Evolutionary conservation across 768 basidiomycete species (phyloP), one percentile per base, ranked within the genome.

Genomic region (Cubamyces lactineus): DNA sequence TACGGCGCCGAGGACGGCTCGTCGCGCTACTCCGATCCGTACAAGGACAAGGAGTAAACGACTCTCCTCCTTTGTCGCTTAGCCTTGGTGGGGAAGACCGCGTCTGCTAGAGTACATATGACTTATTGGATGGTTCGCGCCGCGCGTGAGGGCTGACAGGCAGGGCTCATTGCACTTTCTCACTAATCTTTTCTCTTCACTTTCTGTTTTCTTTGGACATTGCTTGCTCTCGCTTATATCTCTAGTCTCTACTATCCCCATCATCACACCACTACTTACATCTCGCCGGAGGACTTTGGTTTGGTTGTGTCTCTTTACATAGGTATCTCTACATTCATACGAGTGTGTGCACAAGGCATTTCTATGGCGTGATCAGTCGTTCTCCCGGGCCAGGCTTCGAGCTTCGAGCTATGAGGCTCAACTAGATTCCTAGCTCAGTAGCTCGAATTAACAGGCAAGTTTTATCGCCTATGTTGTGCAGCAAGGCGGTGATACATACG

Each of bases 21-120:
- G 43, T 57, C 61, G n/a, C 65, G 57, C 43, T 66, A 66, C 54
- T 17, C 65, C 5, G 65, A 66, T 24, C 65, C 65, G 6, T 66
- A 66, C 54, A 46, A 49, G 34, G 65, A 66, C 63, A 48, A 63
- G 51, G 42, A 52, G 46, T 58, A 45, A 52, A 5, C 48, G 49
- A n/a, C n/a, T n/a, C n/a, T n/a, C 38, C 34, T 19, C 38, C 51
- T 23, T 5, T 11, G 9, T 23, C 28, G 24, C 28, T 15, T 12
- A 11, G 30, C 24, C n/a, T n/a, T n/a, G n/a, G n/a, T n/a, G n/a
- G n/a, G n/a, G n/a, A n/a, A n/a, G n/a, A n/a, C 28, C 28, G 28
- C 28, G 9, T 40, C 11, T 21, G 38, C 15, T 53, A 28, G 39
- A 19, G n/a, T 40, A 19, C 51, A n/a, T 34, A 34, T 11, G 34